Conservation (phyloP, 768 basidiomycete species). For the Termitomyces sp. region DNA sequence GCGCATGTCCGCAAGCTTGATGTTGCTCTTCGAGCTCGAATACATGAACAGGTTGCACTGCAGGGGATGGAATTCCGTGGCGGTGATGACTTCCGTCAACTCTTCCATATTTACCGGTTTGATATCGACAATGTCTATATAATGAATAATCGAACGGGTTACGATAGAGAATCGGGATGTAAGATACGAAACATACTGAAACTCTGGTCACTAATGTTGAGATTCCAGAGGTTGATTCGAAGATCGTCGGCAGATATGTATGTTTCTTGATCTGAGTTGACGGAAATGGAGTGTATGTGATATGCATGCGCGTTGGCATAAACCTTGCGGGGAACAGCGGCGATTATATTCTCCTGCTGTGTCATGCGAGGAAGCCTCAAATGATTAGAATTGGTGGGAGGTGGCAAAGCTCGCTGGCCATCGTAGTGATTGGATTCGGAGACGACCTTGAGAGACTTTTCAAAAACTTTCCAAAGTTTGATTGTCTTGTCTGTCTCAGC, state of each 20-base stretch:
- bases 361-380: constrained; percentile 89
- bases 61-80: constrained; percentile 96
- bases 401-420: constrained; percentile 67
- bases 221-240: constrained; percentile 96
- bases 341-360: constrained; percentile 96
- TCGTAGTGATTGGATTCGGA: constrained; percentile 94
- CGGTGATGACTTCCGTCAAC: constrained; percentile 99
- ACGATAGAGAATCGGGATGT: neutral
- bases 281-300: constrained; percentile 99
- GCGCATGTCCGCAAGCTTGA: constrained; percentile 99
- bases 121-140: constrained; percentile 96
- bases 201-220: constrained; percentile 97
- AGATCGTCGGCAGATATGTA: constrained; percentile 99
- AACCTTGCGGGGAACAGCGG: constrained; percentile 97
- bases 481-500: constrained; percentile 88
- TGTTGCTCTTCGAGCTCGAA: constrained; percentile 98
- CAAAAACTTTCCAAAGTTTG: constrained; percentile 99
- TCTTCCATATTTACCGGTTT: constrained; percentile 99
- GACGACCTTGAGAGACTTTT: constrained; percentile 93
- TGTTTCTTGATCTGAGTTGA: constrained; percentile 99
- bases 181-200: constrained; percentile 73
- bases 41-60: constrained; percentile 99
- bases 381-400: constrained; percentile 55
- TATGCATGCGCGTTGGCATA: constrained; percentile 99
- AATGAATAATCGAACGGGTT: constrained; percentile 9